Evolutionary conservation across 2,329 filamentous ascomycete species (phyloP).

Genomic region (Alternaria gaisen): DNA sequence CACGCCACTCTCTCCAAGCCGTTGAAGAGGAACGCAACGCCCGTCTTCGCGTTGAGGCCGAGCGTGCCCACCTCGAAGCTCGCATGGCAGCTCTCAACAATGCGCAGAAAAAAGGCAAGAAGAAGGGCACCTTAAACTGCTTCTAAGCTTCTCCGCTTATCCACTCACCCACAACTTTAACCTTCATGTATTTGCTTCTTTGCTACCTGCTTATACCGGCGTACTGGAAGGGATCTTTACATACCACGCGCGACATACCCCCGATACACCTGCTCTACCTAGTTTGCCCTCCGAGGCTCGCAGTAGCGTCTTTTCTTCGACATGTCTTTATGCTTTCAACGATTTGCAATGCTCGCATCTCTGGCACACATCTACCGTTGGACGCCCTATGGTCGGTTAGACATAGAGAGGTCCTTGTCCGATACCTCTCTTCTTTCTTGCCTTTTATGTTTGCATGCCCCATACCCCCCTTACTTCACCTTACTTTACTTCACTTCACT

Average conservation of each 20-base stretch:
- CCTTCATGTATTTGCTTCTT: conserved; percentile 30
- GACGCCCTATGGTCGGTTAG: conserved; percentile 16
- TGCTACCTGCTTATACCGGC: conserved; percentile 32
- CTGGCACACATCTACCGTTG: conserved; percentile 20
- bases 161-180: conserved; percentile 19
- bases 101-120: conserved; percentile 91
- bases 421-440: conserved; percentile 13
- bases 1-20: conserved; percentile 77
- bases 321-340: conserved; percentile 36
- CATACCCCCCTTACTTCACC: conserved; percentile 15
- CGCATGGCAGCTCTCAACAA: conserved; percentile 79
- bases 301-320: conserved; percentile 22
- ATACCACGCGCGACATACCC: conserved; percentile 40
- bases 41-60: conserved; percentile 86
- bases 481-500: neutral
- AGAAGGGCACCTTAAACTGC: conserved; percentile 95
- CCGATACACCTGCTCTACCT: conserved; percentile 21
- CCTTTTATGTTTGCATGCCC: conserved; percentile 16
- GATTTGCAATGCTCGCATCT: conserved; percentile 31
- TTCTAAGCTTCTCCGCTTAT: conserved; percentile 67
- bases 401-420: conserved; percentile 10
- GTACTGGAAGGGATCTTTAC: conserved; percentile 36
- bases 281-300: conserved; percentile 8
- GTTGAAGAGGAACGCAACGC: conserved; percentile 97
- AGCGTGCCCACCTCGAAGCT: conserved; percentile 88